Conservation (phyloP, 345 rosid species). For the Excoecaria cochinchinensis region DNA sequence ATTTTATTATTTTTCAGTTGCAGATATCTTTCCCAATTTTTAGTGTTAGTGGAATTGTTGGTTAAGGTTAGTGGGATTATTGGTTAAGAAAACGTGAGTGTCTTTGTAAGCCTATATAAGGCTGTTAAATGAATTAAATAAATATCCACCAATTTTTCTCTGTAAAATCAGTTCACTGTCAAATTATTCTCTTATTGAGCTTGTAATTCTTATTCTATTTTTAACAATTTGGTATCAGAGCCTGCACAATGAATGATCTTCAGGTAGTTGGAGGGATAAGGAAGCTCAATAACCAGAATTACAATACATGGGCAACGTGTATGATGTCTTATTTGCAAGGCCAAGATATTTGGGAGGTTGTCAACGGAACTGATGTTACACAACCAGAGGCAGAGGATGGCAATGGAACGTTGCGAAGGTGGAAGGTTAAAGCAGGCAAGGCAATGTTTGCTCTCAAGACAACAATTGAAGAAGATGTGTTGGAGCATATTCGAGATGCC, state of each 20-base stretch:
- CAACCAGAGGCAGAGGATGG: not conserved
- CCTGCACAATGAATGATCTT: not conserved
- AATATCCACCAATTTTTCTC: too few relatives aligned
- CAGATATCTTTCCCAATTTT: too few relatives aligned
- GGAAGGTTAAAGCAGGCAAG: slow-evolving; percentile 2
- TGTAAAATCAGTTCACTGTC: too few relatives aligned
- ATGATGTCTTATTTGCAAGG: not conserved
- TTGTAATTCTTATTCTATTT: not conserved
- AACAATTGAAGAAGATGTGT: not conserved
- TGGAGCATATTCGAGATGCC: not conserved
- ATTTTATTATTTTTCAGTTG: too few relatives aligned
- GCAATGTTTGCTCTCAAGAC: not conserved
- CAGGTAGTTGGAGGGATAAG: not conserved
- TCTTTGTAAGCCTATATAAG: too few relatives aligned
- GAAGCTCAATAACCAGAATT: not conserved
- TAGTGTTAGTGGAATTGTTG: too few relatives aligned
- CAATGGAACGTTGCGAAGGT: not conserved
- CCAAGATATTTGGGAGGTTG: not conserved
- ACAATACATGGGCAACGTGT: not conserved
- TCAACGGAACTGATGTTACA: not conserved
- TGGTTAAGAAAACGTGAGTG: too few relatives aligned
- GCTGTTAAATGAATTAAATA: too few relatives aligned
- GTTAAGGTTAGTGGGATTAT: too few relatives aligned
- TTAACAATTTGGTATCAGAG: not conserved
- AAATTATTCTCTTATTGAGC: too few relatives aligned